These are phyloP conservation scores for Fusarium anthophilum DNA, from an alignment of 2,329 filamentous ascomycete species.

Conservation along the genomic window DNA sequence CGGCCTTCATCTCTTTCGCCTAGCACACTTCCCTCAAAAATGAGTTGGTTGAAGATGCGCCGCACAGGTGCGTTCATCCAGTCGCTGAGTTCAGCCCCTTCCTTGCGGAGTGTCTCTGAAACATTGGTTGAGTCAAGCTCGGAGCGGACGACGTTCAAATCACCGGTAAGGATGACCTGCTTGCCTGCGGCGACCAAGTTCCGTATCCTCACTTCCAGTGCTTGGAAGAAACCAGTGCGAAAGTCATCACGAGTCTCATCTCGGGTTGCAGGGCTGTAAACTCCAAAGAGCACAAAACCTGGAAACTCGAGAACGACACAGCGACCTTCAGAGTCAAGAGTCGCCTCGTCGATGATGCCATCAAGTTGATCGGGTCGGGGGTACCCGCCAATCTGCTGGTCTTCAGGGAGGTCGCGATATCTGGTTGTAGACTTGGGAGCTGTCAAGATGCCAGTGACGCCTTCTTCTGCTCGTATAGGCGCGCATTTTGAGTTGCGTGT, in stretches of 20 bases:
- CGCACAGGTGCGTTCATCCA: conserved; percentile 78
- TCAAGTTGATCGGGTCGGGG: conserved; percentile 74
- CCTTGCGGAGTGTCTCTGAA: conserved; percentile 75
- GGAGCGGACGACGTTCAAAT: conserved; percentile 80
- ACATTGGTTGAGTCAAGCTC: conserved; percentile 81
- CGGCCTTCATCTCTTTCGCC: conserved; percentile 74
- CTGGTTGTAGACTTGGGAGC: conserved; percentile 74
- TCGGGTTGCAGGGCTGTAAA: conserved; percentile 90
- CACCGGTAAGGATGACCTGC: conserved; percentile 84
- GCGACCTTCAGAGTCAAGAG: conserved; percentile 89
- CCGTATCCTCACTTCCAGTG: conserved; percentile 83
- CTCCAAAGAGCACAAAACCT: conserved; percentile 90
- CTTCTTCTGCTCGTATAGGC: conserved; percentile 91
- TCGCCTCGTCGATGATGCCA: conserved; percentile 70
- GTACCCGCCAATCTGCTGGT: conserved; percentile 89
- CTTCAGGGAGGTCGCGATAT: conserved; percentile 78
- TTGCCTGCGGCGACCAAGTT: conserved; percentile 86
- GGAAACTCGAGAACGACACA: conserved; percentile 93
- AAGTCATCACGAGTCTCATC: conserved; percentile 87
- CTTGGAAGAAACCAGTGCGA: conserved; percentile 79
- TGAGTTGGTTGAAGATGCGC: conserved; percentile 85
- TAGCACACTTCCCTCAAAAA: conserved; percentile 75
- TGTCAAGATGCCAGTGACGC: conserved; percentile 83
- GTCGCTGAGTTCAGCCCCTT: conserved; percentile 72
- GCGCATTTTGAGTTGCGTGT: conserved; percentile 86